A percentile compares a stretch with the other conserved stretches of the same genome.
phyloP scores from a whole-genome alignment of 495 filamentous ascomycete genomes.

The Echria macrotheca region DNA sequence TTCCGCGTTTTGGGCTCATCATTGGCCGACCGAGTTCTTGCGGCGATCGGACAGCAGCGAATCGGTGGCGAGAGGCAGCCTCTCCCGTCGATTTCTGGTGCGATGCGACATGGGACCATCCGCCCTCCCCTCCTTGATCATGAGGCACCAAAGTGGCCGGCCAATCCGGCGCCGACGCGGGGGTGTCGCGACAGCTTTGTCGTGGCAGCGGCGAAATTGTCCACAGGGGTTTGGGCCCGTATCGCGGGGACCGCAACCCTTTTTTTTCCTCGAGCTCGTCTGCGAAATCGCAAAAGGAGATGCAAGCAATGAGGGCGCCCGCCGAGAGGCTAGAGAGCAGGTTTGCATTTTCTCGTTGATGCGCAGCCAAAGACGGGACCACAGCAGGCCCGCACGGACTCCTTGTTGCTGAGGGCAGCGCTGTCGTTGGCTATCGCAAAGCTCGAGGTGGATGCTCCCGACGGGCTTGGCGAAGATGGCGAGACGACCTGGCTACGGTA shows the following conservation, averaged over 20 bases:
- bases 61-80: neutral
- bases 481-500: neutral
- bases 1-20: neutral
- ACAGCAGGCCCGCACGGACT: too few species aligned
- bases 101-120: conserved; percentile 14
- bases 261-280: too few species aligned
- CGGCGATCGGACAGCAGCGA: neutral
- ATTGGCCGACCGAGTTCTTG: neutral
- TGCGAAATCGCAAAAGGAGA: too few species aligned
- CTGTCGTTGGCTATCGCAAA: neutral
- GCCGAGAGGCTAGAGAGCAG: too few species aligned
- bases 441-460: neutral
- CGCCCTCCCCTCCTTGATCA: conserved; percentile 2
- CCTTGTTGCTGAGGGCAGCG: neutral
- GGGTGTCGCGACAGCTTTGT: neutral
- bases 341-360: too few species aligned
- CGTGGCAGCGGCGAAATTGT: conserved; percentile 3
- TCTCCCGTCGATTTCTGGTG: neutral
- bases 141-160: neutral
- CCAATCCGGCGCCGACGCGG: conserved; percentile 11
- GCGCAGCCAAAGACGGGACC: too few species aligned
- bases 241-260: neutral
- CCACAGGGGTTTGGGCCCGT: neutral
- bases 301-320: too few species aligned
- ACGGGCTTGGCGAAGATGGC: neutral